Base-by-base conservation (phyloP, 2,329 filamentous ascomycete species). In the Nemania abortiva region DNA sequence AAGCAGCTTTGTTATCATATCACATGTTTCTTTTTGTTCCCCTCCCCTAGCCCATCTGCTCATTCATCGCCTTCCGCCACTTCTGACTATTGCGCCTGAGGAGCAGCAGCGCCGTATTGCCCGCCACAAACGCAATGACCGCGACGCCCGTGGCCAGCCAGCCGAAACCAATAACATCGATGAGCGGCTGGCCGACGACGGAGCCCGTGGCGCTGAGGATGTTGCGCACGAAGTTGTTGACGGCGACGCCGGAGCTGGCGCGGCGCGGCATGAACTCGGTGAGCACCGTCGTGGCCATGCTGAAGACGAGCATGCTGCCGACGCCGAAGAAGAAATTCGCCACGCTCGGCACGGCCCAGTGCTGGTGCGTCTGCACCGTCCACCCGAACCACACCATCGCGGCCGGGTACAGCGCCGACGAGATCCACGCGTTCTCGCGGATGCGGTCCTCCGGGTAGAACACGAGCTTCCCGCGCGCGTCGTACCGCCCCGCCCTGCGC, bases 161-260 rank as follows among this genome's bases (percentile, higher is more conserved):
- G 0, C 92, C 93, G 70, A 91, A 88, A 2, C 92, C 91, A 69
- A 95, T 91, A 2, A 84, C 90, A 20, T 85, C 77, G 63, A 95
- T 91, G 64, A 93, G 84, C 0, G 93, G 92, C 69, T 91, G 87
- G 0, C 91, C 88, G 20, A 94, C 87, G 37, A 95, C 79, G 52
- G 87, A 87, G 10, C 91, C 92, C 0, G 93, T 85, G 70, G 91
- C 94, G 58, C 88, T 90, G 74, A 94, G 90, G 47, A 94, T 92
- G 74, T 95, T 96, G 56, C 93, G 84, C 60, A 93, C 84, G 75
- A 95, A 93, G 77, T 95, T 95, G 79, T 95, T 95, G 52, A 95
- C 84, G 0, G 93, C 93, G 2, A 95, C 91, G 0, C 92, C 92
- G 11, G 88, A 88, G 3, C 89, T 92, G 58, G 90, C 91, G 70